Base-by-base conservation (phyloP, 441 rosid genomes). In the Adansonia madagascariensis region DNA sequence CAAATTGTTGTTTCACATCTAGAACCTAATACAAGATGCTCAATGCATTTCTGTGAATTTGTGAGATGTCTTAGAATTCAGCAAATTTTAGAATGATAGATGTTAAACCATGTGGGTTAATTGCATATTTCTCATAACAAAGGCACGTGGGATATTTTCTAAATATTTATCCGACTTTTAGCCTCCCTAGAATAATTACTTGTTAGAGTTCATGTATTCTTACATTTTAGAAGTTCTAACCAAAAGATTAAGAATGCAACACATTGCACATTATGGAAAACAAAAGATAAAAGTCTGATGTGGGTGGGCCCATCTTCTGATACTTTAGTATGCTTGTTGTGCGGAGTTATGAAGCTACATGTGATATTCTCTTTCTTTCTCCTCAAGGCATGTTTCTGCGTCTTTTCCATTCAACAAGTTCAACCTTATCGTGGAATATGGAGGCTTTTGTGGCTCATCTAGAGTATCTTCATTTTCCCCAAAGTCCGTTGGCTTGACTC, bases 381-480 rank as follows among this genome's bases (percentile, higher is more conserved):
- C 53, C 57, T 79, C 59, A 69, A 89, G 93, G 88, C 78, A 70
- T 76, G 82, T 88, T 73, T 86, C 87, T 82, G 78, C 86, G 74
- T 76, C 84, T 70, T 86, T 88, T 79, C 87, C 85, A 41, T 63
- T 88, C 80, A 73, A 82, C 82, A 84, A 85, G 79, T 89, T 89
- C 84, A 71, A 72, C 71, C 47, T 86, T 79, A 82, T 89, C 81
- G 64, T 89, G 82, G 91, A 89, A 77, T 89, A 86, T 77, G 93
- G 90, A 76, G 89, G 91, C 73, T 76, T 86, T 76, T 75, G 80
- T 72, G 82, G 69, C 60, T 83, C 84, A 11, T 86, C 93, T 39
- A 83, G 78, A 75, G 71, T 85, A 79, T 79, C 82, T 60, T 77
- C 82, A 73, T 77, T 81, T 75, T 43, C 74, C 74, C 59, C 77